phyloP scores from a whole-genome alignment of 805 yeast species.

The Saccharomycodes ludwigii region DNA sequence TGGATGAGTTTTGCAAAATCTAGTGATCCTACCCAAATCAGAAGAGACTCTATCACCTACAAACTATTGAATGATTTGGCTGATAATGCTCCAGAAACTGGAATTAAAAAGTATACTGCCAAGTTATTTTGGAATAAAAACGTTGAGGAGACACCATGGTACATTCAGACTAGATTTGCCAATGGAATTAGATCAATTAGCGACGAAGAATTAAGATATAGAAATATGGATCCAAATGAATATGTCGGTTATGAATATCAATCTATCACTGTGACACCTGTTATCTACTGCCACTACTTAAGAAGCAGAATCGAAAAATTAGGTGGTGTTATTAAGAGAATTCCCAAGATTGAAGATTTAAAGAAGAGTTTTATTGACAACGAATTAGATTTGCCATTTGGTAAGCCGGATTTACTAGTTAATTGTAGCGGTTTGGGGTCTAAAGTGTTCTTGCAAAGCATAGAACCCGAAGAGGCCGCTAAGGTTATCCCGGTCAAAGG shows the following conservation, averaged over 20 bases:
- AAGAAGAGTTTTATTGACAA: conserved; percentile 34
- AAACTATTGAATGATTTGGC: conserved; percentile 34
- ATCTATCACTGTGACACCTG: conserved; percentile 48
- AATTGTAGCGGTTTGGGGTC: conserved; percentile 49
- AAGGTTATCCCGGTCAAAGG: conserved; percentile 44
- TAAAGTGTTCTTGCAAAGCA: conserved; percentile 14
- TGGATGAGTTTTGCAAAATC: conserved; percentile 48
- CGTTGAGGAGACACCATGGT: conserved; percentile 37
- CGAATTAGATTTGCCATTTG: conserved; percentile 39
- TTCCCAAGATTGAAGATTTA: conserved; percentile 27
- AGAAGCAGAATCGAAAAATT: conserved; percentile 30
- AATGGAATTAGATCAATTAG: conserved; percentile 27
- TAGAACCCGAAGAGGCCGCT: conserved; percentile 35
- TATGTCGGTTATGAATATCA: conserved; percentile 35
- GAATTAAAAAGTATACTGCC: conserved; percentile 25
- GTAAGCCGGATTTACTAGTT: conserved; percentile 39
- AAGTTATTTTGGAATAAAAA: conserved; percentile 9
- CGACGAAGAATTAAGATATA: conserved; percentile 21
- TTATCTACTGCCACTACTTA: conserved; percentile 42
- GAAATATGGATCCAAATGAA: conserved; percentile 22
- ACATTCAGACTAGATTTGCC: conserved; percentile 24
- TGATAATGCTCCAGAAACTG: conserved; percentile 34
- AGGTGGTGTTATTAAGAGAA: conserved; percentile 39
- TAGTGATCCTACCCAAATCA: conserved; percentile 27
- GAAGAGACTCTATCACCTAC: conserved; percentile 38